Evolutionary conservation across 2,329 filamentous ascomycete species (phyloP).

Genomic region (Aspergillus melleus): DNA sequence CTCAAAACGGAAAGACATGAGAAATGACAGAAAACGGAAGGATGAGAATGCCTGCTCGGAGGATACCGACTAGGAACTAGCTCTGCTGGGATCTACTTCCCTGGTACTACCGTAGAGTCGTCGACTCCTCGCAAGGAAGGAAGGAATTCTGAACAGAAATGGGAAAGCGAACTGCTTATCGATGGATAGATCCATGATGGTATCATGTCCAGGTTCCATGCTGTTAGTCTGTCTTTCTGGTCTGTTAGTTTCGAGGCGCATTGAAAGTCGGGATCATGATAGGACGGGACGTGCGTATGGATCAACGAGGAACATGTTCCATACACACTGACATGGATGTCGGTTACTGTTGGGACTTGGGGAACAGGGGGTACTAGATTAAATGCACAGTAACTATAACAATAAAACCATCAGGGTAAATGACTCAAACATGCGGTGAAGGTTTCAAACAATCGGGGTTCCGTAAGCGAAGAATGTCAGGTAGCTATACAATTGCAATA

Average conservation of each 20-base stretch:
- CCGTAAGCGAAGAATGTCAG: neutral
- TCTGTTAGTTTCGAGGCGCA: no score
- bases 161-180: neutral
- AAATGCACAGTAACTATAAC: neutral
- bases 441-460: neutral
- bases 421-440: slow-evolving; percentile 6
- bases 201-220: neutral
- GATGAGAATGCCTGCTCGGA: neutral
- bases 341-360: neutral
- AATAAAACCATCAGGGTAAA: neutral
- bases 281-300: neutral
- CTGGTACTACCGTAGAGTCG: neutral
- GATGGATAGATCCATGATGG: no score
- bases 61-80: neutral
- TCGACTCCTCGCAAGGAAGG: no score
- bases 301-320: neutral
- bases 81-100: neutral
- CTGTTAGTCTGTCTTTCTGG: neutral
- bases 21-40: neutral
- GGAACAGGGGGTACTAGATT: neutral
- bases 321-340: neutral
- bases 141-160: neutral
- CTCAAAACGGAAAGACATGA: no score
- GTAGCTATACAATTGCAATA: neutral
- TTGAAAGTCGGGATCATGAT: neutral